Percentiles rank a stretch among this genome's conserved stretches.
Evolutionary conservation across 2,329 filamentous ascomycete species (phyloP).

Genomic region (Blastomyces emzantsi): DNA sequence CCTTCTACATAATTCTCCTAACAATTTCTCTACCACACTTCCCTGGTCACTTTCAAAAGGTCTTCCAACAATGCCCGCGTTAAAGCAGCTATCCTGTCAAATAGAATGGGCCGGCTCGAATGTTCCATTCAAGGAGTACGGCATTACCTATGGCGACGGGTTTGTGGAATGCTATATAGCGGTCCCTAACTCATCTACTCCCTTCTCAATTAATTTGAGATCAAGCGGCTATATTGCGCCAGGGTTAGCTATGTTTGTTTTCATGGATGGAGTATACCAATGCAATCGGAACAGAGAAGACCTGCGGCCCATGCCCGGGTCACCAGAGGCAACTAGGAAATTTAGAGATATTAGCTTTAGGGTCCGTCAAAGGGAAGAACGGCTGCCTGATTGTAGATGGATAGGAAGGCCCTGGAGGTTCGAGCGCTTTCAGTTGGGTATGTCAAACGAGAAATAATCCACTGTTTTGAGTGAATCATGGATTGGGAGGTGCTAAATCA

Average conservation of each 20-base stretch:
- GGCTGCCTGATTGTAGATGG: slow-evolving; percentile 38
- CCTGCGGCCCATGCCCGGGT: slow-evolving; percentile 21
- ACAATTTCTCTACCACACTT: neutral
- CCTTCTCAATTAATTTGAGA: slow-evolving; percentile 43
- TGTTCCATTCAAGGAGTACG: slow-evolving; percentile 41
- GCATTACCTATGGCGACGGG: slow-evolving; percentile 43
- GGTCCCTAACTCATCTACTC: slow-evolving; percentile 37
- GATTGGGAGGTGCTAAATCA: neutral
- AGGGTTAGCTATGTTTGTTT: slow-evolving; percentile 48
- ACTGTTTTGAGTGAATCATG: too few species aligned
- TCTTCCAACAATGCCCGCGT: slow-evolving; percentile 41
- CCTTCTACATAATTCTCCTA: neutral
- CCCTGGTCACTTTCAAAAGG: neutral
- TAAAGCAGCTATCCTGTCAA: slow-evolving; percentile 45
- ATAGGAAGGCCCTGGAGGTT: slow-evolving; percentile 47
- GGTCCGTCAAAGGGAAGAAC: slow-evolving; percentile 47
- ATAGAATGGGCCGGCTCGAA: slow-evolving; percentile 42
- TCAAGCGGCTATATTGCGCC: slow-evolving; percentile 45
- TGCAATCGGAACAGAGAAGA: slow-evolving; percentile 46
- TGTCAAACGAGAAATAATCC: slow-evolving; percentile 11
- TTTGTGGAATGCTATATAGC: slow-evolving; percentile 45
- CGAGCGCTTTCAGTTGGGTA: slow-evolving; percentile 42
- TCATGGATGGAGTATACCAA: slow-evolving; percentile 50
- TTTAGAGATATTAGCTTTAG: slow-evolving; percentile 40
- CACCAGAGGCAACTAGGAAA: slow-evolving; percentile 20